phyloP scores from a whole-genome alignment of 768 basidiomycete species.

The Termitomyces heimii region DNA sequence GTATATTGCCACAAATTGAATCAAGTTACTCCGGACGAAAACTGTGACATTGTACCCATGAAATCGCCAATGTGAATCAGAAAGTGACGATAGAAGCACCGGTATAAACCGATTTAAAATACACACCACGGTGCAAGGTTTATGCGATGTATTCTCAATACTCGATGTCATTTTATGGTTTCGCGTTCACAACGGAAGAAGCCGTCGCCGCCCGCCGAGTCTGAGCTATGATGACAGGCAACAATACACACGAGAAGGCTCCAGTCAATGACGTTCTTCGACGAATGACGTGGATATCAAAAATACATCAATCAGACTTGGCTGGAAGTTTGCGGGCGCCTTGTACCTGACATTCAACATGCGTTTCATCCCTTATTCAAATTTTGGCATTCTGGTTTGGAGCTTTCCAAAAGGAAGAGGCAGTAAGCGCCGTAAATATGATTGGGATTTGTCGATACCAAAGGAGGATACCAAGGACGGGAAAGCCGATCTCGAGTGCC shows the following conservation, averaged over 20 bases:
- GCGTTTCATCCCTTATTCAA: background rate
- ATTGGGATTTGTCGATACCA: background rate
- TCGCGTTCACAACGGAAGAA: background rate
- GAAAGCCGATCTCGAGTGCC: background rate
- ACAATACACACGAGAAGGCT: background rate
- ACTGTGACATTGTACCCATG: background rate
- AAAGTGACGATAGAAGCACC: background rate
- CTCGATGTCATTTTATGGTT: background rate
- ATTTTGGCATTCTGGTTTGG: background rate
- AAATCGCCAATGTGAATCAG: background rate
- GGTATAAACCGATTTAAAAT: background rate
- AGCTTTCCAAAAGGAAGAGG: background rate
- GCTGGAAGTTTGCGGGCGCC: background rate
- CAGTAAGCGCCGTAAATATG: background rate
- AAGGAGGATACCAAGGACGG: background rate
- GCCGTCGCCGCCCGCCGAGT: background rate
- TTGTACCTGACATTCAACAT: background rate
- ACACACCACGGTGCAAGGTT: background rate
- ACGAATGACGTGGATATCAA: background rate
- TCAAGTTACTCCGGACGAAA: background rate
- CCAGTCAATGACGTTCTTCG: background rate
- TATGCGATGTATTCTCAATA: background rate
- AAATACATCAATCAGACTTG: background rate
- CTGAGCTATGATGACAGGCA: background rate
- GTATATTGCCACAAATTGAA: background rate